These are phyloP conservation scores for Saccharomycopsis malanga DNA, from an alignment of 805 yeast species.

Conservation along the genomic window DNA sequence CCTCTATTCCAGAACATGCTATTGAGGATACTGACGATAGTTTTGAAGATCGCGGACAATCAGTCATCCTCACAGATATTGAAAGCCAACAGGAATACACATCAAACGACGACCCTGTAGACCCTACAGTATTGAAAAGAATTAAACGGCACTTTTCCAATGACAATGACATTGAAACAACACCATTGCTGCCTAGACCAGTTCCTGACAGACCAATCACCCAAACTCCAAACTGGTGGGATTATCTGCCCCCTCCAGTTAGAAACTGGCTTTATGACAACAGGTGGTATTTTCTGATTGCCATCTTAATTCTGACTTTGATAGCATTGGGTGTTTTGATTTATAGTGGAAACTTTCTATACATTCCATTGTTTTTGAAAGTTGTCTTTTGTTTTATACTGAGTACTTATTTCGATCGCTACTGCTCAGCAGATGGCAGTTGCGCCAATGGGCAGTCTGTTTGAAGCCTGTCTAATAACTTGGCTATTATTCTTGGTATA, in stretches of 20 bases:
- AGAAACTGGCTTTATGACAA: conserved; percentile 1
- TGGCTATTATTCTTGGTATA: no score
- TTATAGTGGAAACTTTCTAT: conserved; percentile 4
- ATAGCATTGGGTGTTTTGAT: conserved; percentile 1
- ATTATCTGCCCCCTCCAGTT: conserved; percentile 1
- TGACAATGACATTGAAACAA: background rate
- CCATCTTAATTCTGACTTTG: conserved; percentile 2
- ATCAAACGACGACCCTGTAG: no score
- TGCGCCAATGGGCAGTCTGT: no score
- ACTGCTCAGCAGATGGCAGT: background rate
- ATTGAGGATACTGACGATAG: no score
- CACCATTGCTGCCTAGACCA: conserved; percentile 8
- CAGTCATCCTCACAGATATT: no score
- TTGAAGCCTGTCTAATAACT: no score
- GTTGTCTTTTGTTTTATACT: conserved; percentile 5
- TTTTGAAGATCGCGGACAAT: no score
- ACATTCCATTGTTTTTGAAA: conserved; percentile 4
- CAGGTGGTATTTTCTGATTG: conserved; percentile 7
- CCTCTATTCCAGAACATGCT: no score
- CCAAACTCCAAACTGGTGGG: conserved; percentile 1
- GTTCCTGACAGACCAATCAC: conserved; percentile 1
- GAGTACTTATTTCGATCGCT: conserved; percentile 1
- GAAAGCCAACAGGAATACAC: no score
- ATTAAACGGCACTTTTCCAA: background rate
- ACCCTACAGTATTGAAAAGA: no score